phyloP scores from a whole-genome alignment of 225 moss, liverwort and hornwort genomes.

The Sphagnum contortum region DNA sequence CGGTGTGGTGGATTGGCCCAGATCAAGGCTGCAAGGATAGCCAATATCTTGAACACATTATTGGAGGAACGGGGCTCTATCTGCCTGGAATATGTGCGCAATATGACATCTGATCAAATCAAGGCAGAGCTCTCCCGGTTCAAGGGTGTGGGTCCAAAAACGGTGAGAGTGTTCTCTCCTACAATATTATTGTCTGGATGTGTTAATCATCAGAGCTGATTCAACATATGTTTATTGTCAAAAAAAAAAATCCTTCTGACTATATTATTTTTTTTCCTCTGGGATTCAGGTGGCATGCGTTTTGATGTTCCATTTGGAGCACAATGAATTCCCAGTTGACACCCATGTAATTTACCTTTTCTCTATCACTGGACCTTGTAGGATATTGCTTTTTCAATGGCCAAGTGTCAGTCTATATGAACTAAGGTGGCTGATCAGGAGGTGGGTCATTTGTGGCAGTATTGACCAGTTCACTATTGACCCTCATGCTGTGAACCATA shows the following conservation, averaged over 20 bases:
- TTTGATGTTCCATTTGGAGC: constrained; percentile 81
- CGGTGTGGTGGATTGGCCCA: constrained; percentile 86
- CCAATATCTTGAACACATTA: constrained; percentile 65
- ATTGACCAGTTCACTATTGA: too few relatives aligned
- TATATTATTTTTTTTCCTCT: too few relatives aligned
- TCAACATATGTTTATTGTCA: too few relatives aligned
- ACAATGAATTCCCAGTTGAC: constrained; percentile 87
- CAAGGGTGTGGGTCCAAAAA: constrained; percentile 95
- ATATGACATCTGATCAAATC: constrained; percentile 67
- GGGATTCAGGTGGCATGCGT: constrained; percentile 75
- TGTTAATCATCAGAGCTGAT: too few relatives aligned
- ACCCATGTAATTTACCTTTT: constrained; percentile 64
- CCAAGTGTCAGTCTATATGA: background rate
- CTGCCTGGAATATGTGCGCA: constrained; percentile 71
- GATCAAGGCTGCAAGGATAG: constrained; percentile 63
- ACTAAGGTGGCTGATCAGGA: too few relatives aligned
- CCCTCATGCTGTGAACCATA: too few relatives aligned
- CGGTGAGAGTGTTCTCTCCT: constrained; percentile 32
- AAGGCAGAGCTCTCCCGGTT: constrained; percentile 85
- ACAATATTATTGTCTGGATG: constrained; percentile 1
- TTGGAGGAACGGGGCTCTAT: constrained; percentile 63
- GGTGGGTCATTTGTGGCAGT: too few relatives aligned
- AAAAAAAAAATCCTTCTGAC: too few relatives aligned
- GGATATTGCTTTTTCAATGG: background rate
- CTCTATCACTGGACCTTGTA: background rate